Evolutionary conservation across 257 asterid genomes (phyloP).

Genomic region (Petunia axillaris): DNA sequence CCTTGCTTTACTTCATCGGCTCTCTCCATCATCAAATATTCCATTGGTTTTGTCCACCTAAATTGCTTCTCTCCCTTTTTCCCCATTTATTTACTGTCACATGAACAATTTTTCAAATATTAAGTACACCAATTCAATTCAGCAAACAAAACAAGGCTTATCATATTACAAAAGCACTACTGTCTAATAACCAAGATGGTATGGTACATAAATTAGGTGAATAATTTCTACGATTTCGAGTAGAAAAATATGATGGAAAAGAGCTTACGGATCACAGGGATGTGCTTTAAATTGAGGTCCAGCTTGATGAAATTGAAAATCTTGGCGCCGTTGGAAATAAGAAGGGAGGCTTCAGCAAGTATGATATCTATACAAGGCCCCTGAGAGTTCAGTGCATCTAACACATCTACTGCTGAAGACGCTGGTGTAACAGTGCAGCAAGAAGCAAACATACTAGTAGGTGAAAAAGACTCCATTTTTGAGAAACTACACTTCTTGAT

Average conservation of each 20-base stretch:
- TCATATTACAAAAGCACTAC: too few species aligned
- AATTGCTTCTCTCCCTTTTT: too few species aligned
- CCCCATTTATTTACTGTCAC: too few species aligned
- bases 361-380: conserved; percentile 58
- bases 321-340: conserved; percentile 54
- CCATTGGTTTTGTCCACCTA: too few species aligned
- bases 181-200: too few species aligned
- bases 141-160: too few species aligned
- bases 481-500: conserved; percentile 57
- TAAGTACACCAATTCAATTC: too few species aligned
- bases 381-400: conserved; percentile 41
- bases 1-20: too few species aligned
- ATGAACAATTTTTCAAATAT: too few species aligned
- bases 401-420: conserved; percentile 47
- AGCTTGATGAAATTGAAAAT: conserved; percentile 53
- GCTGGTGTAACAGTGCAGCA: conserved; percentile 56
- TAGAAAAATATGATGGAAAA: not conserved
- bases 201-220: not conserved
- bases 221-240: not conserved
- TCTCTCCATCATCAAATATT: too few species aligned
- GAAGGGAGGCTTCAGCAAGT: conserved; percentile 54
- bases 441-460: not conserved
- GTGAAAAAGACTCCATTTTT: conserved; percentile 69
- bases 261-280: conserved; percentile 65
- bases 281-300: conserved; percentile 39